These are phyloP conservation scores for Colletotrichum salicis DNA, from an alignment of 2,329 filamentous ascomycete species.

Conservation along the genomic window DNA sequence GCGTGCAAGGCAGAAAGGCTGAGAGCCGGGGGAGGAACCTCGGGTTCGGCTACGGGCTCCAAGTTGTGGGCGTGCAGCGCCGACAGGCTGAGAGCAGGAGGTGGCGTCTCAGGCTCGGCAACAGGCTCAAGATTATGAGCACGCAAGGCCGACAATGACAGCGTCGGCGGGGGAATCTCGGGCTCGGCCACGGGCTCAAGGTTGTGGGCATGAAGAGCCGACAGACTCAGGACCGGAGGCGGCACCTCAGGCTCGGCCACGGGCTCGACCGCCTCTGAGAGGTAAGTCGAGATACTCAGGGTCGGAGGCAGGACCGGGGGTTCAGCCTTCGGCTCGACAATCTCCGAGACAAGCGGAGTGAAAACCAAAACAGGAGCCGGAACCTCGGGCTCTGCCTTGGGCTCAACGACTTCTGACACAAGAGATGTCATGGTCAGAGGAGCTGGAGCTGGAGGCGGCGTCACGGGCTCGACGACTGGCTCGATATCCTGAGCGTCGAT, in stretches of 20 bases:
- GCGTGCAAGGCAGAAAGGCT: constrained; percentile 49
- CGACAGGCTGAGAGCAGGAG: constrained; percentile 48
- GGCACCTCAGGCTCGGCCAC: constrained; percentile 39
- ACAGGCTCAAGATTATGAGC: constrained; percentile 44
- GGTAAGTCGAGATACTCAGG: constrained; percentile 51
- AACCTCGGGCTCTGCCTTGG: constrained; percentile 42
- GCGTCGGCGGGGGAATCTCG: constrained; percentile 39
- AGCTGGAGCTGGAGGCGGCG: constrained; percentile 43
- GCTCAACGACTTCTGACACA: constrained; percentile 46
- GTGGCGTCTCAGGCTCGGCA: constrained; percentile 38
- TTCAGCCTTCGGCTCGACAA: constrained; percentile 50
- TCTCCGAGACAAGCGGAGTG: constrained; percentile 54
- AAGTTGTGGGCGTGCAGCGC: constrained; percentile 41
- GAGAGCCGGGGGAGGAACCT: constrained; percentile 38
- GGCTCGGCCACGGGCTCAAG: constrained; percentile 39
- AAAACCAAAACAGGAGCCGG: constrained; percentile 45
- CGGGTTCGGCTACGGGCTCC: constrained; percentile 40
- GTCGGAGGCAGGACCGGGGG: constrained; percentile 39
- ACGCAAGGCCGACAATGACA: constrained; percentile 44
- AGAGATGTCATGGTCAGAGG: constrained; percentile 48
- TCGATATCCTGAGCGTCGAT: constrained; percentile 58
- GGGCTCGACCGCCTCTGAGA: constrained; percentile 52
- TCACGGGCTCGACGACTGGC: constrained; percentile 51
- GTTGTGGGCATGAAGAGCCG: constrained; percentile 31
- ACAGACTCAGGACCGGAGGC: constrained; percentile 34